Evolutionary conservation across 495 filamentous ascomycete genomes (phyloP).

Genomic region (Echria macrotheca): DNA sequence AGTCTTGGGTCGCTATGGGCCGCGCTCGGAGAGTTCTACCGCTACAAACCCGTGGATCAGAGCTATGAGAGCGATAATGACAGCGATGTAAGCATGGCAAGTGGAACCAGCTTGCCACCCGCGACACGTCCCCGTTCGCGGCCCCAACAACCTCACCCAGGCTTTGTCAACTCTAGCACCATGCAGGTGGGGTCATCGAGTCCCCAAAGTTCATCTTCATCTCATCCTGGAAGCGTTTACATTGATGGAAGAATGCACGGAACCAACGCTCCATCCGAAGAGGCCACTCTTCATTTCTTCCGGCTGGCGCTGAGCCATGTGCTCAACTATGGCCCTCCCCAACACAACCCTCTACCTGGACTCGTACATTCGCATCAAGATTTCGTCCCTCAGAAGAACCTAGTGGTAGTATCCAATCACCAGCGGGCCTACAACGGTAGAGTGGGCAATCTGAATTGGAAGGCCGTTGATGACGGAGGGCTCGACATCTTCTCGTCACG

Average conservation of each 20-base stretch:
- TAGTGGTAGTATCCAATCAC: no score
- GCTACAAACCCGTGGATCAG: conserved; percentile 1
- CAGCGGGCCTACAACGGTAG: no score
- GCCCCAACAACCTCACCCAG: conserved; percentile 5
- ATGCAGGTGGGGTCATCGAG: conserved; percentile 3
- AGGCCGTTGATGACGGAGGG: conserved; percentile 1
- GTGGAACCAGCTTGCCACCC: conserved; percentile 5
- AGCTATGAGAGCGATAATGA: conserved; percentile 1
- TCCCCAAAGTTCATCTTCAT: conserved; percentile 4
- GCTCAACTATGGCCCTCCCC: no score
- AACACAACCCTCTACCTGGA: no score
- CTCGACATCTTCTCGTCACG: background rate
- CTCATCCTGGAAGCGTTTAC: conserved; percentile 3
- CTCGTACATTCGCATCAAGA: no score
- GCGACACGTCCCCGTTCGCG: conserved; percentile 3
- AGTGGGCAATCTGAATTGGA: no score
- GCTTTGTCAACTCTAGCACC: conserved; percentile 6
- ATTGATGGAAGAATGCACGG: background rate
- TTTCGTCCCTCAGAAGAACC: no score
- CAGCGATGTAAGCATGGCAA: conserved; percentile 2
- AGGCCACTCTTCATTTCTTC: no score
- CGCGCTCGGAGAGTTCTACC: conserved; percentile 1
- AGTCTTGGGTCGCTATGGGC: conserved; percentile 5
- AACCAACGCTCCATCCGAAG: background rate
- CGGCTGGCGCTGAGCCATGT: no score